Percentiles rank a stretch among this genome's conserved stretches.
Conservation (phyloP, 495 filamentous ascomycete species). For the Penicillium desertorum region DNA sequence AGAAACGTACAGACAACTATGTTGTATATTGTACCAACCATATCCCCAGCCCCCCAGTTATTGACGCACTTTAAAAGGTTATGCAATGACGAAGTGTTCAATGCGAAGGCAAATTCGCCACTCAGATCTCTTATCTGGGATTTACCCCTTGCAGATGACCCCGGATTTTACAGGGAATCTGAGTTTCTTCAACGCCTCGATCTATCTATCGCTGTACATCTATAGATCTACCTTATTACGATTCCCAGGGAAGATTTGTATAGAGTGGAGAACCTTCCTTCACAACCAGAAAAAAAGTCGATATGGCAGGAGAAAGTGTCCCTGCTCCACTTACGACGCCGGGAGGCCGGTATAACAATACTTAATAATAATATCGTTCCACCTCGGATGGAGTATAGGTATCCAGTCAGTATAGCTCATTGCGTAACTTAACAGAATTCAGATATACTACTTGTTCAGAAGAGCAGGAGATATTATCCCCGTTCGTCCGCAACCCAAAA, state of each 20-base stretch:
- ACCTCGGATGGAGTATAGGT: slow-evolving; percentile 4
- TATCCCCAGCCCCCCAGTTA: neutral
- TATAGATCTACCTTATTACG: neutral
- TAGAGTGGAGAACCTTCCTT: neutral
- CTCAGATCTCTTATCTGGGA: slow-evolving; percentile 19
- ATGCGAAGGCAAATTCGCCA: slow-evolving; percentile 15
- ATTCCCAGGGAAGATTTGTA: neutral
- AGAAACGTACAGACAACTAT: too few relatives aligned
- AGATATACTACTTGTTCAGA: neutral
- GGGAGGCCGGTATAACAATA: neutral
- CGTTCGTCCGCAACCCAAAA: neutral
- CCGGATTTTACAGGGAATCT: slow-evolving; percentile 23
- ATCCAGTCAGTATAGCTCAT: neutral
- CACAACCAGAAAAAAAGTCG: slow-evolving; percentile 11
- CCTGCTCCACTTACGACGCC: slow-evolving; percentile 12
- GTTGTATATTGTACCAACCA: too few relatives aligned
- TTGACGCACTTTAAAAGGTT: neutral
- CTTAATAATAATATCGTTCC: slow-evolving; percentile 1
- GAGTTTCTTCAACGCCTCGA: slow-evolving; percentile 4
- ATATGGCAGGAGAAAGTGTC: slow-evolving; percentile 7
- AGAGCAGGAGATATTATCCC: slow-evolving; percentile 1
- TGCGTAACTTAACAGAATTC: neutral
- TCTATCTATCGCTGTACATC: neutral
- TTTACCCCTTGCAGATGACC: slow-evolving; percentile 33
- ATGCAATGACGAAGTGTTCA: neutral